These are phyloP conservation scores for Clarireedia sp. DNA, from an alignment of 2,329 filamentous ascomycete species.

Conservation along the genomic window DNA sequence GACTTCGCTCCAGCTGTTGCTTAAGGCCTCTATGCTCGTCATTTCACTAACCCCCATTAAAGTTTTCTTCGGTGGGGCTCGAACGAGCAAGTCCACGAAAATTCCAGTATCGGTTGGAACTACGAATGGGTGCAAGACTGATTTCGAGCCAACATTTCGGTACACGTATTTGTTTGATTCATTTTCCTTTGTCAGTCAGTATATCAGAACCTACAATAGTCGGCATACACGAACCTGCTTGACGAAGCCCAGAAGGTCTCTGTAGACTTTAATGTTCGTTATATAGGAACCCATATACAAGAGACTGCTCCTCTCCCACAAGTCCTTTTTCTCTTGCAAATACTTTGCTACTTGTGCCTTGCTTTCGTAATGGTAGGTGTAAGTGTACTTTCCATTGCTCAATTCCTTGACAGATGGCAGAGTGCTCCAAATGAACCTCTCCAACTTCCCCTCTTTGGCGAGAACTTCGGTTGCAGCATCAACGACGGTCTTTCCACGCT, in stretches of 20 bases:
- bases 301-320: conserved; percentile 29
- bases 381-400: conserved; percentile 32
- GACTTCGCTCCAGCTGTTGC: conserved; percentile 17
- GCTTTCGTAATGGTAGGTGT: conserved; percentile 33
- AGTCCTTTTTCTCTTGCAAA: conserved; percentile 18
- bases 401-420: conserved; percentile 27
- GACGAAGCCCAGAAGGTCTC: background rate
- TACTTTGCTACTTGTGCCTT: conserved; percentile 30
- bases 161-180: conserved; percentile 11
- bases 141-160: conserved; percentile 8
- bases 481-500: conserved; percentile 29
- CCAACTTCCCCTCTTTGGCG: conserved; percentile 15
- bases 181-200: background rate
- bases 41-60: conserved; percentile 19
- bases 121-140: conserved; percentile 23
- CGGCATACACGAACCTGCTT: conserved; percentile 8
- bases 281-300: conserved; percentile 32
- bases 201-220: background rate
- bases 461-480: conserved; percentile 28
- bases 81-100: conserved; percentile 26
- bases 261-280: conserved; percentile 23
- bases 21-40: conserved; percentile 11
- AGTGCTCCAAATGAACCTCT: conserved; percentile 19
- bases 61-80: conserved; percentile 14
- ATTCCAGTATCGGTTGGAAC: conserved; percentile 26